Evolutionary conservation across 23 red algal species (phyloP), one percentile per base, ranked within the genome.

Genomic region (Chondrus crispus): DNA sequence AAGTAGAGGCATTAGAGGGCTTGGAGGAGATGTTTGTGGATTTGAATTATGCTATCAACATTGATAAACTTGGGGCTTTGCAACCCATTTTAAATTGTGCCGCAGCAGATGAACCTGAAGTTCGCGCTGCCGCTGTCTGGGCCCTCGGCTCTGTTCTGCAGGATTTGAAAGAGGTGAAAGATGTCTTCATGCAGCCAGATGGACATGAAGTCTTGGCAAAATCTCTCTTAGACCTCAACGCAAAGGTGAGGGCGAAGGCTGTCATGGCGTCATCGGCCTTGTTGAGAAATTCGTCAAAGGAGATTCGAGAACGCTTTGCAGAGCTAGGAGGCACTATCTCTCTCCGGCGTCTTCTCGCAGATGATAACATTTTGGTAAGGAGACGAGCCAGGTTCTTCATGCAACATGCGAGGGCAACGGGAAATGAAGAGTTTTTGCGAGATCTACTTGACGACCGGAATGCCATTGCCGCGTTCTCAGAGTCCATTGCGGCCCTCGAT

Each of bases 121-220:
- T 96, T 36, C 62, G 94, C 8, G 94, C 88, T 22, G 84, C 82
- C 29, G 94, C 94, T 19, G 76, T 96, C 42, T 96, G 87, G 94
- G 84, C 88, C 14, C 45, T 96, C 1, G 94, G 94, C 20, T 80
- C 94, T 18, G 71, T 88, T 36, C 92, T 96, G 94, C 85, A 81
- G 58, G 88, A 91, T 35, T 41, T 84, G 26, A 35, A 72, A 42
- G 52, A 74, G 62, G 88, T 96, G 5, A 93, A 96, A 28, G 44
- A 68, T 52, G 47, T 72, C 29, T 48, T 96, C 16, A 73, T 96
- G 47, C 53, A 47, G n/a, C 42, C 45, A 7, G 92, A 81, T 33
- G 62, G 83, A 24, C 69, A 87, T n/a, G 69, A 75, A 20, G 70
- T 58, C 41, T 57, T 94, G 35, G 92, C 29, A 8, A 46, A 52